Base-by-base conservation (phyloP, 2,329 filamentous ascomycete species). In the Colletotrichum sp. region DNA sequence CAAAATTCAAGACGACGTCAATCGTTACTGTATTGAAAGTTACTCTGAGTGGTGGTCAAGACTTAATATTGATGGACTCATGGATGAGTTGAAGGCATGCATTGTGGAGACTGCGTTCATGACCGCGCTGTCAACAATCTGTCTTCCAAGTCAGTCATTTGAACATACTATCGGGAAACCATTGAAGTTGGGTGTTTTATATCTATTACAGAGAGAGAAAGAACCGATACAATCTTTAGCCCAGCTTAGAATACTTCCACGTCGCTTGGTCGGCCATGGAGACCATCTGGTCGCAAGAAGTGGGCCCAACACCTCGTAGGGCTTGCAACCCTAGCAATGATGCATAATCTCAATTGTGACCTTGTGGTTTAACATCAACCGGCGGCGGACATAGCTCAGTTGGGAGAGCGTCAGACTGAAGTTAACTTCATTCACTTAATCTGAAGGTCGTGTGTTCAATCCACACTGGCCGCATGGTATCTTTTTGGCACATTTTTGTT, bases 401-500 rank as follows among this genome's bases (percentile, higher is more conserved):
- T 75, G 73, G 74, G 74, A 76, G 70, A 76, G 66, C 70, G 65
- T 73, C 69, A 75, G 73, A 72, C 69, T 73, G 73, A 75, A 73
- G 73, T 64, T 8, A 68, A 75, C 73, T 73, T 75, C 73, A 73
- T 4, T 72, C 72, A 66, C 14, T 72, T 12, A 30, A 72, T 74
- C 72, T 74, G 72, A 74, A 74, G 72, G 69, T 74, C 71, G 71
- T 73, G 71, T 73, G 71, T 73, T 73, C 71, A 73, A 73, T 73
- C 73, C 73, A 75, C 69, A 75, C 73, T 75, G 73, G 73, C 73
- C 73, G 73, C 73, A 75, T 52, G 43, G 34, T 12, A 14, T n/a
- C 14, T 36, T 36, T 36, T 36, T 16, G 14, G 34, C 1, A 36
- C 0, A 0, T 48, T 48, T n/a, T 48, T 48, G 38, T 12, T 48